These are phyloP conservation scores for Hamigera avellanea DNA, from an alignment of 495 filamentous ascomycete species.

Conservation along the genomic window DNA sequence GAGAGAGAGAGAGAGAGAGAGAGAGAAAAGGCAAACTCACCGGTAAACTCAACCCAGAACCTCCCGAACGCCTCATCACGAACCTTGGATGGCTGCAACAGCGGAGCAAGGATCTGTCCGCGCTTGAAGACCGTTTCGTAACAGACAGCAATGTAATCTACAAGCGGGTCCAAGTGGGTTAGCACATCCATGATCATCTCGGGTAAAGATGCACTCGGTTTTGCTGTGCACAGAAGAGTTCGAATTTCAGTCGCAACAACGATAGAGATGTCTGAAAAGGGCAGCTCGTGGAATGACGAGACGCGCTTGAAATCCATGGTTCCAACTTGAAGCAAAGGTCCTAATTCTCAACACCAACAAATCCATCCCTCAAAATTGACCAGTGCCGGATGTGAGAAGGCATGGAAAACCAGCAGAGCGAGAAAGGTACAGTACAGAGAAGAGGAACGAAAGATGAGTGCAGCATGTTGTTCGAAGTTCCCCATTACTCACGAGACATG, in stretches of 20 bases:
- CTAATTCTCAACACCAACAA: no score
- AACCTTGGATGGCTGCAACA: conserved; percentile 17
- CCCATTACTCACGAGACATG: conserved; percentile 20
- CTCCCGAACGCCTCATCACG: conserved; percentile 32
- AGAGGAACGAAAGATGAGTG: neutral
- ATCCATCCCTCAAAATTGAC: no score
- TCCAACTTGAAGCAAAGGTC: no score
- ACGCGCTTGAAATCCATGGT: no score
- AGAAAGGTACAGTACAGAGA: neutral
- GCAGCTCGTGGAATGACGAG: no score
- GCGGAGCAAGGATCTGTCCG: conserved; percentile 26
- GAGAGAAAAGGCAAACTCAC: conserved; percentile 10
- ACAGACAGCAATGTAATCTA: neutral
- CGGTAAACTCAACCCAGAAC: conserved; percentile 31
- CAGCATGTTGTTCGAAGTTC: neutral
- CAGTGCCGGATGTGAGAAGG: no score
- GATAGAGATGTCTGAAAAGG: no score
- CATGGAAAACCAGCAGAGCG: neutral
- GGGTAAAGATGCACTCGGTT: no score
- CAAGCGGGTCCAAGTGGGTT: neutral
- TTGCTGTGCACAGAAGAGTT: no score
- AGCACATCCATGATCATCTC: no score
- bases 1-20: neutral
- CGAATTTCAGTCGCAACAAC: no score
- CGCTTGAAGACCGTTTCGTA: conserved; percentile 13